Conservation (phyloP, 805 yeast genomes). For the Priceomyces melissophilus region DNA sequence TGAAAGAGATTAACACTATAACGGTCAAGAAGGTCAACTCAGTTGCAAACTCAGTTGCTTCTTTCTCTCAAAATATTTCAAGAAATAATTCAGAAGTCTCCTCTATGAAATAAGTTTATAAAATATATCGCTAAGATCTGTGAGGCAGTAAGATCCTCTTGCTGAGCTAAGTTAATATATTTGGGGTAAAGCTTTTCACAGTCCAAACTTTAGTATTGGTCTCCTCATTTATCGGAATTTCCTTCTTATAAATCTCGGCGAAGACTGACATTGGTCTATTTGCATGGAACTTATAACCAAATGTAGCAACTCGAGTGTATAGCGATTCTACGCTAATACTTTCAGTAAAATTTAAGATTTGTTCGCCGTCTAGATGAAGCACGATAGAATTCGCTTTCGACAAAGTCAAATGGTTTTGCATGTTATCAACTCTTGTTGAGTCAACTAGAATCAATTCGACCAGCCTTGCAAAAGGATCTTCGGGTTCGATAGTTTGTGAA, state of each 20-base stretch:
- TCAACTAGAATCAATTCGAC: constrained; percentile 25
- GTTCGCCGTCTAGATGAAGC: constrained; percentile 12
- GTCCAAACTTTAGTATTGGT: constrained; percentile 7
- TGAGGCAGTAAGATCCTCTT: too few species aligned
- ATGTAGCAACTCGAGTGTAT: constrained; percentile 7
- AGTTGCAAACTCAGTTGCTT: constrained; percentile 7
- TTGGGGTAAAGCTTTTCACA: constrained; percentile 4
- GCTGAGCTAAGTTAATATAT: not conserved
- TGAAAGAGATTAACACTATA: constrained; percentile 12
- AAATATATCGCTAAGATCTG: too few species aligned
- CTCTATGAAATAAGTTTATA: not conserved
- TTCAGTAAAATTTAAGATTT: constrained; percentile 11
- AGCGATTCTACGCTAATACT: constrained; percentile 11
- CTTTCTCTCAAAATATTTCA: constrained; percentile 2
- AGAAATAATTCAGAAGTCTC: not conserved
- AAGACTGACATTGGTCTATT: not conserved
- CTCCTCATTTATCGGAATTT: constrained; percentile 2
- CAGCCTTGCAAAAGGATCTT: constrained; percentile 24
- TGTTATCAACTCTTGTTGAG: not conserved
- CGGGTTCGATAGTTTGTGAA: constrained; percentile 5
- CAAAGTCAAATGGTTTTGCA: constrained; percentile 5
- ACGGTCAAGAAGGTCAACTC: constrained; percentile 3
- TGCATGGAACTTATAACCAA: constrained; percentile 1
- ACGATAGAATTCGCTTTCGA: constrained; percentile 11
- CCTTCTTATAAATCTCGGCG: constrained; percentile 7